Conservation (phyloP, 2,329 filamentous ascomycete species). For the Venturiaceae sp. region DNA sequence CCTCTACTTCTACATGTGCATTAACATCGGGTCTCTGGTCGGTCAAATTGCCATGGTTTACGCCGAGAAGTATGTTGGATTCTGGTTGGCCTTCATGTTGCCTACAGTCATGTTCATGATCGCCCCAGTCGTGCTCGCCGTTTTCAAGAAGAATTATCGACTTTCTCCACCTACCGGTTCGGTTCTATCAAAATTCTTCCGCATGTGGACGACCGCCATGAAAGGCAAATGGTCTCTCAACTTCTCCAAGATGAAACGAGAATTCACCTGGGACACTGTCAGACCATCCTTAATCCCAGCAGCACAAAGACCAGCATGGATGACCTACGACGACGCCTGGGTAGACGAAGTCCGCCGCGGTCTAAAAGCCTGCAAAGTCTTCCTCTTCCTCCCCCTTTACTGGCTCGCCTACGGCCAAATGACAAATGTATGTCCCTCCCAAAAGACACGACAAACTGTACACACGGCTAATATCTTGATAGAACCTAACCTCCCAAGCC, state of each 20-base stretch:
- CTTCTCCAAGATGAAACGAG: conserved; percentile 44
- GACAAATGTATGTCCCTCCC: conserved; percentile 32
- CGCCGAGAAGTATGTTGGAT: conserved; percentile 46
- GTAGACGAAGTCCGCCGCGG: conserved; percentile 68
- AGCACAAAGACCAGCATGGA: conserved; percentile 52
- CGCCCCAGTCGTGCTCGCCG: conserved; percentile 48
- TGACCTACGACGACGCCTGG: conserved; percentile 74
- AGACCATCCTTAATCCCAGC: conserved; percentile 53
- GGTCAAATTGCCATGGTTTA: conserved; percentile 28
- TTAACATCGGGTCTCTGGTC: conserved; percentile 26
- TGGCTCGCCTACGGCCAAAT: conserved; percentile 63
- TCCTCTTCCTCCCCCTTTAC: conserved; percentile 55
- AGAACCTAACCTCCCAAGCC: conserved; percentile 59
- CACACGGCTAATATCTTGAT: no score
- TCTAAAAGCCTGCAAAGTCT: conserved; percentile 26
- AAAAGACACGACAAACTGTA: no score
- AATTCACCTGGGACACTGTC: conserved; percentile 51
- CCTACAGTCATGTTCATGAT: conserved; percentile 56
- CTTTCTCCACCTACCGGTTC: conserved; percentile 56
- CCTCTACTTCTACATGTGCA: conserved; percentile 38
- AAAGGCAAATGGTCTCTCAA: conserved; percentile 50
- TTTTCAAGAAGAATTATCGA: conserved; percentile 52
- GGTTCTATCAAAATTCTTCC: conserved; percentile 55
- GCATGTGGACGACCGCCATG: conserved; percentile 47
- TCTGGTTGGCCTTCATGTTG: conserved; percentile 62